These are phyloP conservation scores for Calonectria pauciramosa DNA, from an alignment of 2,329 filamentous ascomycete genomes.

Conservation along the genomic window DNA sequence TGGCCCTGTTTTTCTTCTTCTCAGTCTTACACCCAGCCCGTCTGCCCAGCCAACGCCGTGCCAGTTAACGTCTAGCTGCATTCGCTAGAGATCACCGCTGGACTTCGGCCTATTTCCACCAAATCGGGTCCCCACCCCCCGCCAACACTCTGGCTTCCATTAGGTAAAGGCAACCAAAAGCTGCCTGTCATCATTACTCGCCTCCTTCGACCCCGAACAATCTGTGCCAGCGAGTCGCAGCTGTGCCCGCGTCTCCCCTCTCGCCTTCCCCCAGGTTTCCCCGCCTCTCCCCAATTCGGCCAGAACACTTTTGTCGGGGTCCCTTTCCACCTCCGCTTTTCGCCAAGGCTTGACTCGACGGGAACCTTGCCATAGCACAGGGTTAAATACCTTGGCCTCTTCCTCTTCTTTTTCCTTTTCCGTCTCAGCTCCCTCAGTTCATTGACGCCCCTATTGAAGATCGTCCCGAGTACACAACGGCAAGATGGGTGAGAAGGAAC, in stretches of 20 bases:
- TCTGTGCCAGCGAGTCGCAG: conserved; percentile 14
- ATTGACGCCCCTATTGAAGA: background rate
- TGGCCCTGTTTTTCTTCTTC: background rate
- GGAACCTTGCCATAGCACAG: conserved; percentile 9
- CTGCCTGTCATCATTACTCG: conserved; percentile 8
- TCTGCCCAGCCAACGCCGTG: background rate
- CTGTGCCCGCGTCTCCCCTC: conserved; percentile 15
- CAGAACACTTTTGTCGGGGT: conserved; percentile 4
- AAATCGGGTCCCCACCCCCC: conserved; percentile 12
- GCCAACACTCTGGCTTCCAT: conserved; percentile 13
- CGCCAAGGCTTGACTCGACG: conserved; percentile 3
- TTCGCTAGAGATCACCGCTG: conserved; percentile 2
- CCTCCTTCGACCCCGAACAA: background rate
- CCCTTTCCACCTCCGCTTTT: conserved; percentile 10
- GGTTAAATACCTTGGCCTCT: conserved; percentile 31
- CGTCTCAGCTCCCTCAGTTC: background rate
- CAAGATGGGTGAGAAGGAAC: conserved; percentile 37
- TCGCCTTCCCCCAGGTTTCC: conserved; percentile 26
- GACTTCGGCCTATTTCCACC: conserved; percentile 7
- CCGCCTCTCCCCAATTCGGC: conserved; percentile 33
- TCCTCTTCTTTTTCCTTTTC: background rate
- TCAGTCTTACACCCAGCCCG: background rate
- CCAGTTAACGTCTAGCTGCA: background rate
- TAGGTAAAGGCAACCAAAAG: conserved; percentile 22
- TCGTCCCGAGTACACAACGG: background rate